Percentiles rank a stretch among this genome's conserved stretches.
Evolutionary conservation across 169 alveolate species (phyloP).

Genomic region (Eimeria tenella): DNA sequence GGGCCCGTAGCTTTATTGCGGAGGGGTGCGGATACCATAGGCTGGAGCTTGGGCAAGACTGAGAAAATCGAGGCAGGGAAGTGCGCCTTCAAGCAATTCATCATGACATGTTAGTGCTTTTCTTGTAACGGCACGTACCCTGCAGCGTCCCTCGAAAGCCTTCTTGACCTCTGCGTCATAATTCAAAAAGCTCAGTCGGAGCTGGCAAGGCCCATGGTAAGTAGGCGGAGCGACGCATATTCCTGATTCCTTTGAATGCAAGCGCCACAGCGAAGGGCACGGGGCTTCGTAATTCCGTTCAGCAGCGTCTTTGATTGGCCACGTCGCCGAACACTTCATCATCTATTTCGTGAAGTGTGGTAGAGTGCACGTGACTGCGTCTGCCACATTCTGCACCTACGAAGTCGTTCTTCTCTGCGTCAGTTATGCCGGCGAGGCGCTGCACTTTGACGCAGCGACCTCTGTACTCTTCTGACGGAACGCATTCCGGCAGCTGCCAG

Average conservation of each 20-base stretch:
- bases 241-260: constrained; percentile 59
- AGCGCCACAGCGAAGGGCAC: constrained; percentile 73
- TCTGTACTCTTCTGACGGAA: constrained; percentile 59
- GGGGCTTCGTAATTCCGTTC: constrained; percentile 70
- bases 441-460: constrained; percentile 64
- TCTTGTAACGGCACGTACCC: neutral
- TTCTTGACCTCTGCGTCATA: constrained; percentile 53
- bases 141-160: constrained; percentile 77
- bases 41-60: constrained; percentile 60
- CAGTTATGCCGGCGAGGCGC: constrained; percentile 20
- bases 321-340: constrained; percentile 62
- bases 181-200: constrained; percentile 50
- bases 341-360: constrained; percentile 10
- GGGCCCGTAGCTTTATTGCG: constrained; percentile 58
- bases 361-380: neutral
- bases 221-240: constrained; percentile 69
- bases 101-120: neutral
- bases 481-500: constrained; percentile 61
- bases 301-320: constrained; percentile 69
- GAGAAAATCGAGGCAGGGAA: constrained; percentile 62
- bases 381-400: constrained; percentile 25
- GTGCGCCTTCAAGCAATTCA: constrained; percentile 21
- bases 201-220: constrained; percentile 71
- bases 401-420: constrained; percentile 48
- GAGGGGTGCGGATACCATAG: neutral